Evolutionary conservation across 108 stramenopile genomes (phyloP).

Genomic region (Parietichytrium sp.): DNA sequence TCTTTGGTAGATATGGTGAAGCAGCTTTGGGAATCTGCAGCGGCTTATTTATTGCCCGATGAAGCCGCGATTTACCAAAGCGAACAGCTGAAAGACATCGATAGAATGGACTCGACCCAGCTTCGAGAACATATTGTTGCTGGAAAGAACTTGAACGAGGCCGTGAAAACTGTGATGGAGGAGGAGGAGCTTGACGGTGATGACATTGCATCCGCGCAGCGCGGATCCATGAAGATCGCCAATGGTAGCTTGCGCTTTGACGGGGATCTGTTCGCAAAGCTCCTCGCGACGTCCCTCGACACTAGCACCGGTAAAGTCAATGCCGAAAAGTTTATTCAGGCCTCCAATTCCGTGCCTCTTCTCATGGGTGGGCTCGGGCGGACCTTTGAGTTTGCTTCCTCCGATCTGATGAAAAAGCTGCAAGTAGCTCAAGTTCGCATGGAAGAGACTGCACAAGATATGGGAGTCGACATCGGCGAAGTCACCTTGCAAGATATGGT

Average conservation of each 20-base stretch:
- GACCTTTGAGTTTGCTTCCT: constrained; percentile 19
- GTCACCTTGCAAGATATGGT: constrained; percentile 24
- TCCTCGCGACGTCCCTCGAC: background rate
- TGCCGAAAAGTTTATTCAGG: background rate
- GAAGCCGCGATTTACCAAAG: background rate
- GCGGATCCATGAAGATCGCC: background rate
- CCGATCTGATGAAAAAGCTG: background rate
- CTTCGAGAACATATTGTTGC: constrained; percentile 4
- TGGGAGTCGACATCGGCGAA: background rate
- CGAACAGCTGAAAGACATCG: background rate
- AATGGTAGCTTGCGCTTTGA: background rate
- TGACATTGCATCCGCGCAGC: constrained; percentile 1
- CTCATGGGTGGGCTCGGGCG: constrained; percentile 16
- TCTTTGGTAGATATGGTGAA: background rate
- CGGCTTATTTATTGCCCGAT: constrained; percentile 8
- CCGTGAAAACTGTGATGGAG: background rate
- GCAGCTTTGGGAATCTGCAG: background rate
- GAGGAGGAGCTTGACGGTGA: background rate
- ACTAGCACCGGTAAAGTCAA: background rate
- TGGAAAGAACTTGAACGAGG: background rate
- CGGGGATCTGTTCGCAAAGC: background rate
- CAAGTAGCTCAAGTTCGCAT: background rate
- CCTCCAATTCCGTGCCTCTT: background rate
- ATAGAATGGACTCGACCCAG: background rate
- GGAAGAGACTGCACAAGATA: background rate